Percentiles rank a stretch among this genome's conserved stretches.
phyloP scores from a whole-genome alignment of 495 filamentous ascomycete species.

The Neurospora sp. region DNA sequence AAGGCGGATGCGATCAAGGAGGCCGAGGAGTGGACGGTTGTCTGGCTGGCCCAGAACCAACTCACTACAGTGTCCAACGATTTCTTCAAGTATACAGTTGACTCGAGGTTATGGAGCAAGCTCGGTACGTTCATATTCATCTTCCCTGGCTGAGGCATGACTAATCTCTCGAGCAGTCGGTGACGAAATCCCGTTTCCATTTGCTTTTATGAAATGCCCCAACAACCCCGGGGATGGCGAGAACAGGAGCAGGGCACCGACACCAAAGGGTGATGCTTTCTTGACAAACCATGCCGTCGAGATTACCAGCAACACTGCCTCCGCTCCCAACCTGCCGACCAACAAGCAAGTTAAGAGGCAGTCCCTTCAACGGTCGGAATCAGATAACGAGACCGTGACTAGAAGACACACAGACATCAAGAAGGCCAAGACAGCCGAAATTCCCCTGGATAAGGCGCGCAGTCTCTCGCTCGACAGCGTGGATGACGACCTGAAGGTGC shows the following conservation, averaged over 20 bases:
- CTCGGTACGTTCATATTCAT: slow-evolving; percentile 9
- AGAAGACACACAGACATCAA: neutral
- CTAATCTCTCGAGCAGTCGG: slow-evolving; percentile 13
- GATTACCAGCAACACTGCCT: neutral
- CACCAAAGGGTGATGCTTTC: slow-evolving; percentile 3
- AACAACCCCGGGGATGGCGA: neutral
- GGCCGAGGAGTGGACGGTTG: slow-evolving; percentile 20
- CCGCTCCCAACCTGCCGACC: neutral
- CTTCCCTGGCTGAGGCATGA: neutral
- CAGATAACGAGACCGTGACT: neutral
- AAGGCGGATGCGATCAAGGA: slow-evolving; percentile 21
- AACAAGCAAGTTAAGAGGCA: neutral
- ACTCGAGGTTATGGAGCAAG: slow-evolving; percentile 14
- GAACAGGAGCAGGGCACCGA: neutral
- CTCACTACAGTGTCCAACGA: slow-evolving; percentile 14
- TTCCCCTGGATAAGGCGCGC: slow-evolving; percentile 3
- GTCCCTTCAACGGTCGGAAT: neutral
- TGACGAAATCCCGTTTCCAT: slow-evolving; percentile 15
- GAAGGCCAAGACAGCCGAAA: neutral
- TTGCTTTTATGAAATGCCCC: slow-evolving; percentile 17
- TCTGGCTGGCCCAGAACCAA: slow-evolving; percentile 14
- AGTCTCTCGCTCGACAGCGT: slow-evolving; percentile 14
- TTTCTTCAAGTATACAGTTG: slow-evolving; percentile 23
- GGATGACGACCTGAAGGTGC: slow-evolving; percentile 9
- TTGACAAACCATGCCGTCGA: neutral